Conservation (phyloP, 2,329 filamentous ascomycete species). For the Onygenales sp. region DNA sequence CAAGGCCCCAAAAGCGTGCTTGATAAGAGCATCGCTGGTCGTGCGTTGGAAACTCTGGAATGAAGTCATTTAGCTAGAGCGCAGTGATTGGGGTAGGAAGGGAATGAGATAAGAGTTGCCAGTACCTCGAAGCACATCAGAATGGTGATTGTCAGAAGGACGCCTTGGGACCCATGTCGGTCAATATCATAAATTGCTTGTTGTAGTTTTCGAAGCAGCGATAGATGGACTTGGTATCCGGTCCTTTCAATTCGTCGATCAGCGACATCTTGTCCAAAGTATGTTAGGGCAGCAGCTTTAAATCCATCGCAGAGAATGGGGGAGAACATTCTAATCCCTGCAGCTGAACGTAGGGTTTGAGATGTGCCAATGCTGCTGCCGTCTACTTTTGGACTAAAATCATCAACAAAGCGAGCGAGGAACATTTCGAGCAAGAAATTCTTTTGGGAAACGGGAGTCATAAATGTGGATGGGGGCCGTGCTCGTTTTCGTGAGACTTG, state of each 20-base stretch:
- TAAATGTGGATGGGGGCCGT: not conserved
- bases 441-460: not conserved
- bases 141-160: constrained; percentile 28
- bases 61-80: not conserved
- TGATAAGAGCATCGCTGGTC: constrained; percentile 20
- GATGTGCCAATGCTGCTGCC: constrained; percentile 22
- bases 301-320: constrained; percentile 28
- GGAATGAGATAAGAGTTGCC: constrained; percentile 2
- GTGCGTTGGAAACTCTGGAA: constrained; percentile 29
- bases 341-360: constrained; percentile 27
- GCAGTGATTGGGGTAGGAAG: not conserved
- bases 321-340: constrained; percentile 31
- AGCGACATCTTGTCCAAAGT: constrained; percentile 28
- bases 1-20: constrained; percentile 27
- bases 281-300: constrained; percentile 28
- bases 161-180: constrained; percentile 27
- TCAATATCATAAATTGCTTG: constrained; percentile 27
- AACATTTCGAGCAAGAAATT: constrained; percentile 21
- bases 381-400: constrained; percentile 30
- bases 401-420: constrained; percentile 30
- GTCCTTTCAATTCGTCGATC: constrained; percentile 24
- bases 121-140: constrained; percentile 29
- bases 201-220: constrained; percentile 27
- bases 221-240: constrained; percentile 25
- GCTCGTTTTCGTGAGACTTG: not conserved